Evolutionary conservation across 1,284 basidiomycete genomes (phyloP).

Genomic region (Heterobasidion occidentale): DNA sequence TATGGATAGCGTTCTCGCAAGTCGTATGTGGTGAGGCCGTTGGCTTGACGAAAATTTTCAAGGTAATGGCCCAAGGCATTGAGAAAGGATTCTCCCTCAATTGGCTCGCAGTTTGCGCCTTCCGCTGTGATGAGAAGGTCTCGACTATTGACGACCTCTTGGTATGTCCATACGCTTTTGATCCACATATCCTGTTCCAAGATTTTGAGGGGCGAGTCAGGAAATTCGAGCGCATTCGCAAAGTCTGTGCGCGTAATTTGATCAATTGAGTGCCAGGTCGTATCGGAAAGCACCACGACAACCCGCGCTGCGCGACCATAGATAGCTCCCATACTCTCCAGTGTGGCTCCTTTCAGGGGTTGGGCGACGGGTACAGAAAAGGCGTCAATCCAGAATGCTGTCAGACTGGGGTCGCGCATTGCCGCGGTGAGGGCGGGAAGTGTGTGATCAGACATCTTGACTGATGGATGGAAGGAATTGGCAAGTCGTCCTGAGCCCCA

Average conservation of each 20-base stretch:
- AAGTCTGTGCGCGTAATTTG: slow-evolving; percentile 6
- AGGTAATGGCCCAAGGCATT: slow-evolving; percentile 9
- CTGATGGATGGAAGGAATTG: slow-evolving; percentile 12
- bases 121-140: slow-evolving; percentile 9
- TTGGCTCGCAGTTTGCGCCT: not conserved
- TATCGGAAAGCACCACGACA: slow-evolving; percentile 11
- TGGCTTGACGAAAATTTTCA: not conserved
- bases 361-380: slow-evolving; percentile 15
- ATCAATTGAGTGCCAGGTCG: slow-evolving; percentile 11
- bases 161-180: slow-evolving; percentile 17
- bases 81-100: slow-evolving; percentile 4
- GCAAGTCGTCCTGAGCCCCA: slow-evolving; percentile 11
- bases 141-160: slow-evolving; percentile 14
- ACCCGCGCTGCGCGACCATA: slow-evolving; percentile 11
- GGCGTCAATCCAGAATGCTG: slow-evolving; percentile 15
- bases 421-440: slow-evolving; percentile 10
- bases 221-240: not conserved
- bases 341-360: slow-evolving; percentile 9
- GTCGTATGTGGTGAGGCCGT: not conserved
- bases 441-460: slow-evolving; percentile 15
- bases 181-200: slow-evolving; percentile 17
- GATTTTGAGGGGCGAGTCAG: slow-evolving; percentile 6
- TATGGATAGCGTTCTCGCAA: slow-evolving; percentile 3
- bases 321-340: slow-evolving; percentile 16
- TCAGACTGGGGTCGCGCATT: slow-evolving; percentile 7